Evolutionary conservation across 1,284 basidiomycete genomes (phyloP).

Genomic region (Pyrrhoderma lamaoense): DNA sequence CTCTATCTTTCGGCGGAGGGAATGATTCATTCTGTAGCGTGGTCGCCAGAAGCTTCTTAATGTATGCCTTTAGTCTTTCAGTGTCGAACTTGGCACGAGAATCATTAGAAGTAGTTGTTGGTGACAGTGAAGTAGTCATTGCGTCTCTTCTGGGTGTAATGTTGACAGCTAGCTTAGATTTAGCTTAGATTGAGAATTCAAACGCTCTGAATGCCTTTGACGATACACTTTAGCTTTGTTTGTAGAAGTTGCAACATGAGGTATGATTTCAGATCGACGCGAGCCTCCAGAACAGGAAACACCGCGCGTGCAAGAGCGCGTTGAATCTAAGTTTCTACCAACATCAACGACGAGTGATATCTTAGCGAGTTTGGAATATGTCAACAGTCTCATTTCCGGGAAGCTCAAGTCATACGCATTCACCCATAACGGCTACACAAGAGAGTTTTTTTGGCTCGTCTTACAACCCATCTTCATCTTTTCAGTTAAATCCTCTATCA

Average conservation of each 20-base stretch:
- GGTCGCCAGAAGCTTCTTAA: constrained; percentile 67
- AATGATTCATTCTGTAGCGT: constrained; percentile 59
- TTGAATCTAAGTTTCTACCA: too few species aligned
- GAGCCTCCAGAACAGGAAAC: too few species aligned
- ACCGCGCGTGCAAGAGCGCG: too few species aligned
- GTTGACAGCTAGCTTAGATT: too few species aligned
- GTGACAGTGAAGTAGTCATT: constrained; percentile 31
- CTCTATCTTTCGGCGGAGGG: constrained; percentile 59
- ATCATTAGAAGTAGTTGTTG: constrained; percentile 45
- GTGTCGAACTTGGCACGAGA: constrained; percentile 62
- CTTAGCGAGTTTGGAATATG: constrained; percentile 24
- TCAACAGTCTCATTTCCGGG: constrained; percentile 36
- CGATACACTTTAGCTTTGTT: too few species aligned
- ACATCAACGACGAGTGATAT: too few species aligned
- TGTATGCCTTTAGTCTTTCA: constrained; percentile 64
- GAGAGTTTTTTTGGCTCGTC: constrained; percentile 34
- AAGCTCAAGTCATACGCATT: constrained; percentile 22
- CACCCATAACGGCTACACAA: constrained; percentile 33
- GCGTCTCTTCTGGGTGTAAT: too few species aligned
- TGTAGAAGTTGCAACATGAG: too few species aligned
- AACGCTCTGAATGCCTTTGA: too few species aligned
- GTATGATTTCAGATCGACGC: too few species aligned
- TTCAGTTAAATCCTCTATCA: constrained; percentile 74
- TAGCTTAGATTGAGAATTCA: too few species aligned
- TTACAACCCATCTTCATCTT: constrained; percentile 41